Conservation (phyloP, 1,284 basidiomycete species). For the Trichosporon inkin region DNA sequence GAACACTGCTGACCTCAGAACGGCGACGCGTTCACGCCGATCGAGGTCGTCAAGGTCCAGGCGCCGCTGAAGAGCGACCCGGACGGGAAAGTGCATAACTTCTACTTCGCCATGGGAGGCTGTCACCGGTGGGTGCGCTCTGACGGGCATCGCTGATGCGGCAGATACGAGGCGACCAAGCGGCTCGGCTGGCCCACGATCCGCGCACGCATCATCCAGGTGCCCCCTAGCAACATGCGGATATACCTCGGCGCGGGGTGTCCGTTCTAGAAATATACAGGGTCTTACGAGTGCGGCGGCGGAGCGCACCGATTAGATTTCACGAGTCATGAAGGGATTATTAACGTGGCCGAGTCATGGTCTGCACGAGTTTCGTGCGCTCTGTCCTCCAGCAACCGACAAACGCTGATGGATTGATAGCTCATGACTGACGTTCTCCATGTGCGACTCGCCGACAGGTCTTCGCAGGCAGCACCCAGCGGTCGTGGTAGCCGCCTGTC, state of each 20-base stretch:
- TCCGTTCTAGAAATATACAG: conserved; percentile 43
- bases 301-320: too few relatives aligned
- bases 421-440: too few relatives aligned
- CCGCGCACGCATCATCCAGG: conserved; percentile 48
- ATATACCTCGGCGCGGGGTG: conserved; percentile 47
- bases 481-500: too few relatives aligned
- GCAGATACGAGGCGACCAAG: conserved; percentile 50
- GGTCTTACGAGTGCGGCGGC: too few relatives aligned
- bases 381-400: too few relatives aligned
- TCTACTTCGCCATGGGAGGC: conserved; percentile 51
- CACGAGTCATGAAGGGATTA: too few relatives aligned
- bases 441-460: too few relatives aligned
- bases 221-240: conserved; percentile 46
- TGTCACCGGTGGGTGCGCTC: conserved; percentile 41
- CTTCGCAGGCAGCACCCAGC: too few relatives aligned
- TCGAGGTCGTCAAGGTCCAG: conserved; percentile 49
- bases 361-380: too few relatives aligned
- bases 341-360: too few relatives aligned
- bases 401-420: too few relatives aligned
- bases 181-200: conserved; percentile 45
- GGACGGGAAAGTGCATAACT: conserved; percentile 31
- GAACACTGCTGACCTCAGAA: conserved; percentile 24
- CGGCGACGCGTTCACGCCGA: conserved; percentile 50
- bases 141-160: not conserved
- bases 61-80: conserved; percentile 38